Evolutionary conservation across 371 early-diverging fungal genomes (phyloP), one percentile per base, ranked within the genome.

Genomic region (Lichtheimia ornata): DNA sequence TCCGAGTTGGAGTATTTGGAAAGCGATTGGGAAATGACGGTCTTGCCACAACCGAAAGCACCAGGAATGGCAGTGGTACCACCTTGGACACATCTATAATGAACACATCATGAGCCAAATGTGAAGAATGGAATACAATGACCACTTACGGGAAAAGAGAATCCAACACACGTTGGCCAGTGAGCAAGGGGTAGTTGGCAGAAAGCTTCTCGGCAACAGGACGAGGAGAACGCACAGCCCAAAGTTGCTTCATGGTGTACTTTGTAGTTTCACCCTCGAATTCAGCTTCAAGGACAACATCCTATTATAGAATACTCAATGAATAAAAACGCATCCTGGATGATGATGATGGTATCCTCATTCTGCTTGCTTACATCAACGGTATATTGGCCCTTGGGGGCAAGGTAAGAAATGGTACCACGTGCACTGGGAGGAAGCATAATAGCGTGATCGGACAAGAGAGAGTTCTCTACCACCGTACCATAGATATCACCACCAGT

Each of bases 31-130:
- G 99, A 99, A 80, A 99, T 99, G 62, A 99, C 99, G 55, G 99
- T 99, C 85, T 99, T 99, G 56, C 99, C 99, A 82, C 99, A 99
- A 43, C 99, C 99, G 79, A 99, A 99, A 56, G 99, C 99, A 60
- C 99, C 99, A 14, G 99, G 99, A 84, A 99, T 98, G 42, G 99
- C 99, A 5, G 99, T 99, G 14, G 99, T 99, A 61, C 99, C 99
- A 65, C 99, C 99, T 82, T 99, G 99, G 6, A 99, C 99, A 85
- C 99, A 99, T 27, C 70, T 70, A 77, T 58, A 18, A 7, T 12
- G 18, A 44, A 22, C 22, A 22, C 28, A 28, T 28, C 7, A 7
- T 28, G 28, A 28, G 28, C 7, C 5, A 28, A 28, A 28, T 28
- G 28, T 28, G 53, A 11, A 17, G 45, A 35, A 22, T 7, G 3